Percentiles rank a stretch among this genome's conserved stretches.
Conservation (phyloP, 768 basidiomycete species). For the Erythrobasidium yunnanense region DNA sequence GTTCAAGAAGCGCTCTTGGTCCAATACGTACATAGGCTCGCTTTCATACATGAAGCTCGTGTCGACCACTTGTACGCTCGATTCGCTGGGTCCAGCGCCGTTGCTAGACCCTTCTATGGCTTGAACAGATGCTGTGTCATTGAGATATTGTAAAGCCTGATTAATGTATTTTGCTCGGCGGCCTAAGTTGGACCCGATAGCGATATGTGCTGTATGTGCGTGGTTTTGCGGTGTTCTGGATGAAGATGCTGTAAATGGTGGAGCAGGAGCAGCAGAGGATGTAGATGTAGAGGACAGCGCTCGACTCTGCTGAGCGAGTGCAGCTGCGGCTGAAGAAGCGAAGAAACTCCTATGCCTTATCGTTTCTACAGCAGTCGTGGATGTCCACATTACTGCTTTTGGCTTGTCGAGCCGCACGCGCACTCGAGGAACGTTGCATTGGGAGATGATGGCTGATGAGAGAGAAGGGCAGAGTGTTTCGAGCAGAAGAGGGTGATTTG, state of each 20-base stretch:
- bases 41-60: constrained; percentile 90
- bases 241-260: not conserved
- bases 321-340: not conserved
- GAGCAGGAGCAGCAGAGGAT: not conserved
- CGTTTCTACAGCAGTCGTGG: constrained; percentile 56
- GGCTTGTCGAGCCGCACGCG: constrained; percentile 61
- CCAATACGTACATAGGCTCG: constrained; percentile 85
- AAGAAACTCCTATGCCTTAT: constrained; percentile 44
- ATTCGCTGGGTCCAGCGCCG: not conserved
- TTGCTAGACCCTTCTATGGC: not conserved
- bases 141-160: constrained; percentile 60
- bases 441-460: constrained; percentile 1
- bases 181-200: constrained; percentile 81
- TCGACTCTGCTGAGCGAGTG: not conserved
- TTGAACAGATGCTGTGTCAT: constrained; percentile 40
- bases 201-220: constrained; percentile 52
- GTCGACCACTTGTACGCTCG: constrained; percentile 50
- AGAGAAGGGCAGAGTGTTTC: constrained; percentile 24
- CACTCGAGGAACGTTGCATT: constrained; percentile 39
- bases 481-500: constrained; percentile 26
- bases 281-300: not conserved
- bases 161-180: constrained; percentile 76
- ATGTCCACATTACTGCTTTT: constrained; percentile 57
- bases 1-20: constrained; percentile 81
- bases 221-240: not conserved